Conservation (phyloP, 2,329 filamentous ascomycete genomes). For the Colletotrichum tabaci region DNA sequence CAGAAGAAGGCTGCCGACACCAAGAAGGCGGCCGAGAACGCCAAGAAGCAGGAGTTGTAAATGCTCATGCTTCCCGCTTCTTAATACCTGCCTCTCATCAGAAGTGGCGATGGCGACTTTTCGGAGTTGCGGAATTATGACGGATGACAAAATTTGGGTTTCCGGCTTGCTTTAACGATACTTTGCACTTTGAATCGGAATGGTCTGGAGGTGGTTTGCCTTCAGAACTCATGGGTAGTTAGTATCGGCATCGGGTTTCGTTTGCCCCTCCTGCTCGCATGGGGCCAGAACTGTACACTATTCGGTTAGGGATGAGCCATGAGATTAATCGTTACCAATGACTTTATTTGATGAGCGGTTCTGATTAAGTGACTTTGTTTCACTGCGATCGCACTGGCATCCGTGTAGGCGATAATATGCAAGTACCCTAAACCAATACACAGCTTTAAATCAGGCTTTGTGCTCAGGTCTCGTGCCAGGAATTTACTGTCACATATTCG, state of each 20-base stretch:
- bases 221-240: neutral
- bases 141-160: conserved; percentile 42
- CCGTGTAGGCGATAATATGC: neutral
- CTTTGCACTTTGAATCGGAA: conserved; percentile 28
- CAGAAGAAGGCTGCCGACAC: conserved; percentile 59
- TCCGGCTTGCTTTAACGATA: conserved; percentile 32
- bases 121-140: conserved; percentile 27
- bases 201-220: conserved; percentile 23
- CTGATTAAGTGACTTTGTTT: fast-evolving
- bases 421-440: too few species aligned
- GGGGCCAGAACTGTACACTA: conserved; percentile 37
- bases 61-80: neutral
- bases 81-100: neutral
- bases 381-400: neutral
- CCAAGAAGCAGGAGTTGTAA: conserved; percentile 65
- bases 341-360: too few species aligned
- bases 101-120: conserved; percentile 7
- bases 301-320: conserved; percentile 28
- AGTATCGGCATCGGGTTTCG: conserved; percentile 18
- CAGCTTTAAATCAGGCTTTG: too few species aligned
- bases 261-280: neutral
- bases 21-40: conserved; percentile 50
- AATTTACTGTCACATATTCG: too few species aligned
- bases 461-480: too few species aligned
- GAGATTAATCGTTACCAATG: conserved; percentile 17